phyloP scores from a whole-genome alignment of 495 filamentous ascomycete genomes.

The Annulohypoxylon bovei region DNA sequence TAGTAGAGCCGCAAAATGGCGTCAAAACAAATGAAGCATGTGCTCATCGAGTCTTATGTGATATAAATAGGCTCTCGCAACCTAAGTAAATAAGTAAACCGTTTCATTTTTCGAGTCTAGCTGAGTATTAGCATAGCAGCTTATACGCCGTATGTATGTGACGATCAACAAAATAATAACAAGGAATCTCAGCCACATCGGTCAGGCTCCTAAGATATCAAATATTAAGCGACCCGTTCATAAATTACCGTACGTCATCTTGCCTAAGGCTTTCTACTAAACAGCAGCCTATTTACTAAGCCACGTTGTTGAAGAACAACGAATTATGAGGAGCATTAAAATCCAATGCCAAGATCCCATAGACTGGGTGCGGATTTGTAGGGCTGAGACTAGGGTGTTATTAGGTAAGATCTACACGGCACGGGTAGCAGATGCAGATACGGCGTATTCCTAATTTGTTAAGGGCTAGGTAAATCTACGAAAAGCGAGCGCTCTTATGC shows the following conservation, averaged over 20 bases:
- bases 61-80: too few species aligned
- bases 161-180: neutral
- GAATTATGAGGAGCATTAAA: neutral
- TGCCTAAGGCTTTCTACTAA: neutral
- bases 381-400: constrained; percentile 9
- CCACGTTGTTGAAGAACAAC: neutral
- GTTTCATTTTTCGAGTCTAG: too few species aligned
- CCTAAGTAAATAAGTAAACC: too few species aligned
- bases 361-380: neutral
- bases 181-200: neutral
- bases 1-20: too few species aligned
- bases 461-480: neutral
- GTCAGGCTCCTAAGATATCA: neutral
- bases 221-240: neutral
- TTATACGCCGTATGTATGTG: neutral
- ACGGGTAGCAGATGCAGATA: constrained; percentile 18
- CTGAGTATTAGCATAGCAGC: too few species aligned
- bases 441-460: constrained; percentile 23
- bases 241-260: neutral
- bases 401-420: constrained; percentile 11
- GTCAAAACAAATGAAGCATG: too few species aligned
- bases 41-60: too few species aligned
- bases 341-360: constrained; percentile 17
- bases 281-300: neutral
- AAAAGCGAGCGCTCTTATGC: neutral